A percentile compares a stretch with the other conserved stretches of the same genome.
Conservation (phyloP, 139 green algal species). For the Microglena sp. region DNA sequence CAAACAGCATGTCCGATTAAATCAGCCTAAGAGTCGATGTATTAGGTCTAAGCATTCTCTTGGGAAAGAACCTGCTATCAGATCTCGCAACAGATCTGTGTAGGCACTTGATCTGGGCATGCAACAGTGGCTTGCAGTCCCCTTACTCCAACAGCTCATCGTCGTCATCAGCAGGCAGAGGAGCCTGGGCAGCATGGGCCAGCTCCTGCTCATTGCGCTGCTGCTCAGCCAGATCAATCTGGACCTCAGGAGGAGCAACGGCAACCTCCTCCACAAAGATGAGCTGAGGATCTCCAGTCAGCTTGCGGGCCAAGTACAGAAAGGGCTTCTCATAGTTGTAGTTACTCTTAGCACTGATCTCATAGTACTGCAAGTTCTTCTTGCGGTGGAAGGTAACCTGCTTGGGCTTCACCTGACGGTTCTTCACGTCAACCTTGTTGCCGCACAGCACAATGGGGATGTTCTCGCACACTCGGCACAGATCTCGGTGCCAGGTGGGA, state of each 20-base stretch:
- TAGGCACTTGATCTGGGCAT: too few species aligned
- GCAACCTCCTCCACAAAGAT: conserved; percentile 92
- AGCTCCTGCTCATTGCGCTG: conserved; percentile 58
- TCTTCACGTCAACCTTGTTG: conserved; percentile 99
- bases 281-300: conserved; percentile 88
- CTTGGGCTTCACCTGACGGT: conserved; percentile 99
- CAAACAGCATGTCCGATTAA: too few species aligned
- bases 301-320: conserved; percentile 97
- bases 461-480: conserved; percentile 98
- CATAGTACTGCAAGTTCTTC: conserved; percentile 99
- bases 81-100: too few species aligned
- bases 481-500: conserved; percentile 95
- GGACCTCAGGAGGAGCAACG: conserved; percentile 90
- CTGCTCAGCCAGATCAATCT: conserved; percentile 83
- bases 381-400: conserved; percentile 95
- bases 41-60: too few species aligned
- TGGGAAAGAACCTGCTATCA: too few species aligned
- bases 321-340: conserved; percentile 99
- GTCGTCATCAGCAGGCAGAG: conserved; percentile 57
- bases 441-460: conserved; percentile 99
- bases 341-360: conserved; percentile 99
- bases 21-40: too few species aligned
- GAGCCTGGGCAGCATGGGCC: conserved; percentile 35
- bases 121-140: too few species aligned
- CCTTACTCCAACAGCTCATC: conserved; percentile 54